Percentiles rank a stretch among this genome's conserved stretches.
phyloP scores from a whole-genome alignment of 192 early-diverging fungal genomes.

The Haplosporangium gracile region DNA sequence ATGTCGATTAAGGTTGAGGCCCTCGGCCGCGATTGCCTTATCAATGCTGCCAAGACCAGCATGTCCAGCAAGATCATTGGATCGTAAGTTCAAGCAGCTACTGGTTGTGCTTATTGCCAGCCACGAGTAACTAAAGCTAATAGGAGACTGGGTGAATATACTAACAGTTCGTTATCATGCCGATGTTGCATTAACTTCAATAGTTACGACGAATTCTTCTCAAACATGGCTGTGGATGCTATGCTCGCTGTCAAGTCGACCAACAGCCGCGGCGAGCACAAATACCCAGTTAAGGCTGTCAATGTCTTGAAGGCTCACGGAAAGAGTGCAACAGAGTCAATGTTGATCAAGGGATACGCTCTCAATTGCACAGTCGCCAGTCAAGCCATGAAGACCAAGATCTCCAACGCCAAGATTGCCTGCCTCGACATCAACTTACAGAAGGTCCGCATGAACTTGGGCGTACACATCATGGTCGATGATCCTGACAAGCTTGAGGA shows the following conservation, averaged over 20 bases:
- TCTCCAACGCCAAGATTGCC: slow-evolving; percentile 94
- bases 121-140: neutral
- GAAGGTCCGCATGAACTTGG: slow-evolving; percentile 97
- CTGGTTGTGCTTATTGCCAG: neutral
- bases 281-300: slow-evolving; percentile 97
- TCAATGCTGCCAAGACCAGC: slow-evolving; percentile 98
- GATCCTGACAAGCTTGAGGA: slow-evolving; percentile 98
- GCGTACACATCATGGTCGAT: slow-evolving; percentile 98
- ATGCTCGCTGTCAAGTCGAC: slow-evolving; percentile 92
- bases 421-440: slow-evolving; percentile 99
- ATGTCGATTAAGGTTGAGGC: slow-evolving; percentile 96
- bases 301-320: slow-evolving; percentile 99
- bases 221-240: slow-evolving; percentile 94
- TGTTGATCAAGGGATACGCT: slow-evolving; percentile 94
- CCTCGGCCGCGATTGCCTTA: slow-evolving; percentile 91
- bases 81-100: slow-evolving; percentile 66
- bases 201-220: slow-evolving; percentile 96
- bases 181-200: neutral
- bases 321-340: slow-evolving; percentile 89
- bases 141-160: neutral
- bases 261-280: slow-evolving; percentile 85
- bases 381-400: slow-evolving; percentile 93
- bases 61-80: slow-evolving; percentile 99
- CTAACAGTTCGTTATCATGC: neutral
- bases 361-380: slow-evolving; percentile 98